Conservation (phyloP, 2,329 filamentous ascomycete genomes). For the Exophiala sideris region DNA sequence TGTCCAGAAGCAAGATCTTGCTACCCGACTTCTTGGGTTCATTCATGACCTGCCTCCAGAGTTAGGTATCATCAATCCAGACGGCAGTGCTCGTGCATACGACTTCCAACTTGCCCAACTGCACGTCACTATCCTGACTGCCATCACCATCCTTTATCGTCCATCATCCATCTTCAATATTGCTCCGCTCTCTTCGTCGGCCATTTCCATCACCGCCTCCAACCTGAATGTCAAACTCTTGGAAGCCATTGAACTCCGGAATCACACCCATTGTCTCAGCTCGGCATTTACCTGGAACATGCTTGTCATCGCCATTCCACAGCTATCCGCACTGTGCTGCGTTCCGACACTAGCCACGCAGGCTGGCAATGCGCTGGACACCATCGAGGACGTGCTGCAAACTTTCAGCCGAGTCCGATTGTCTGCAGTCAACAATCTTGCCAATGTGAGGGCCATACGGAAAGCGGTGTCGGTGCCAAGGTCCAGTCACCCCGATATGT, state of each 20-base stretch:
- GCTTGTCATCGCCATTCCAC: conserved; percentile 16
- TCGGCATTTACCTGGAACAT: conserved; percentile 13
- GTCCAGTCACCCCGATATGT: background rate
- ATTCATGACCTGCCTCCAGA: conserved; percentile 4
- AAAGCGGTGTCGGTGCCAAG: background rate
- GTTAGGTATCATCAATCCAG: conserved; percentile 5
- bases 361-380: conserved; percentile 8
- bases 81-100: conserved; percentile 9
- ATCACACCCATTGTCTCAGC: conserved; percentile 13
- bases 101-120: conserved; percentile 16
- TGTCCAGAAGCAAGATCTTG: conserved; percentile 2
- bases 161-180: conserved; percentile 14
- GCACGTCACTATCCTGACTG: conserved; percentile 14
- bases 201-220: conserved; percentile 11
- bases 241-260: conserved; percentile 17
- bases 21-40: conserved; percentile 8
- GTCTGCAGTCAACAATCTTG: conserved; percentile 15
- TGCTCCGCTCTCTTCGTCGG: background rate
- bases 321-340: conserved; percentile 10
- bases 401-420: conserved; percentile 9
- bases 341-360: conserved; percentile 6
- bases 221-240: conserved; percentile 17
- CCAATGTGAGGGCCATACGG: conserved; percentile 13
- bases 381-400: conserved; percentile 7
- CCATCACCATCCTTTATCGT: conserved; percentile 16